A percentile compares a stretch with the other conserved stretches of the same genome.
Evolutionary conservation across 208 protist species (phyloP).

Genomic region (Wallacemonas rigidus): DNA sequence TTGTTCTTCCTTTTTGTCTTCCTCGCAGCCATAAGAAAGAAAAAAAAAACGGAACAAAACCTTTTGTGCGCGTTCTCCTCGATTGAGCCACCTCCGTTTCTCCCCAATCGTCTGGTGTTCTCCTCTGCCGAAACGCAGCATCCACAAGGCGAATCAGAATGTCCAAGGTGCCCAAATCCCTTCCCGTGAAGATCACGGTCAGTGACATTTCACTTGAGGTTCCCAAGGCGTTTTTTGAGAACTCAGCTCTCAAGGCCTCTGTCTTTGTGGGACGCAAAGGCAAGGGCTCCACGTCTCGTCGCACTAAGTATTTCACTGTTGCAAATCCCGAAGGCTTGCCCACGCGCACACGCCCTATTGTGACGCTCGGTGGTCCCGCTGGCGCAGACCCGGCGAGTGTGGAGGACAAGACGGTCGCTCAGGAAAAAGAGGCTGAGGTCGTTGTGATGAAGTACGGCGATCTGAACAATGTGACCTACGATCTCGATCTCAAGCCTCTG

Average conservation of each 20-base stretch:
- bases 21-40: too few relatives aligned
- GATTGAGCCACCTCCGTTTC: too few relatives aligned
- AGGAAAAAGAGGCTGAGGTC: conserved; percentile 30
- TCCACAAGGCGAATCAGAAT: conserved; percentile 20
- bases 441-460: conserved; percentile 42
- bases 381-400: not conserved
- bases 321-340: conserved; percentile 28
- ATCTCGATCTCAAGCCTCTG: conserved; percentile 41
- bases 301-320: conserved; percentile 59
- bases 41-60: too few relatives aligned
- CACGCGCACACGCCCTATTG: conserved; percentile 21
- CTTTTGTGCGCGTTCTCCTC: too few relatives aligned
- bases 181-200: conserved; percentile 43
- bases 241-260: conserved; percentile 22
- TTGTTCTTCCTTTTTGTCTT: too few relatives aligned
- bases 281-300: conserved; percentile 33
- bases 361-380: conserved; percentile 9
- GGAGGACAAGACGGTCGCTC: conserved; percentile 11
- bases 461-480: conserved; percentile 47
- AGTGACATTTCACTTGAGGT: conserved; percentile 44
- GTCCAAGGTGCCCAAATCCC: conserved; percentile 38
- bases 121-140: not conserved
- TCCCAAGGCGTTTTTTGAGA: conserved; percentile 39
- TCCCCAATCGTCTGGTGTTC: too few relatives aligned
- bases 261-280: conserved; percentile 47